Conservation (phyloP, 495 filamentous ascomycete genomes). For the Penicillium chermesinum region DNA sequence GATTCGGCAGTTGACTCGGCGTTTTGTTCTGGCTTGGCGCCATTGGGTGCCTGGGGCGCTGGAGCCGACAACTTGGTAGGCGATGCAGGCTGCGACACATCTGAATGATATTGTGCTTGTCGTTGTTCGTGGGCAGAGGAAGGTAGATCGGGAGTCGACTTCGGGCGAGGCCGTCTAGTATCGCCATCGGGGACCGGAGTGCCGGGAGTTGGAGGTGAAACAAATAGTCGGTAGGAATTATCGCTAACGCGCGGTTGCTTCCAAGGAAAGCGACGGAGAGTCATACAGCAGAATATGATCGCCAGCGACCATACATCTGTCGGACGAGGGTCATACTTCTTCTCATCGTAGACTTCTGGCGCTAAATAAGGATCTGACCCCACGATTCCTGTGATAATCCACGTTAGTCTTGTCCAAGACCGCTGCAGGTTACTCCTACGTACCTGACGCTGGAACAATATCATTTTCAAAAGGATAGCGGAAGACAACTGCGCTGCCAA, state of each 20-base stretch:
- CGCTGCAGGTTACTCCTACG: conserved; percentile 25
- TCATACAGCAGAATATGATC: conserved; percentile 99
- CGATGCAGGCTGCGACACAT: conserved; percentile 9
- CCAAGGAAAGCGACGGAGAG: conserved; percentile 91
- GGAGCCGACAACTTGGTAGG: conserved; percentile 9
- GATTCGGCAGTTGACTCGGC: conserved; percentile 7
- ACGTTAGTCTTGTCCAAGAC: neutral
- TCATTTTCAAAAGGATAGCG: conserved; percentile 95
- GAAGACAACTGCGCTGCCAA: conserved; percentile 95
- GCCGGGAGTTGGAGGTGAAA: conserved; percentile 60
- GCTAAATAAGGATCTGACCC: conserved; percentile 97
- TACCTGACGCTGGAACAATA: conserved; percentile 81
- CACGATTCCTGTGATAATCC: conserved; percentile 63
- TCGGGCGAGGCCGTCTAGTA: conserved; percentile 32
- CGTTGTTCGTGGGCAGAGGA: conserved; percentile 26
- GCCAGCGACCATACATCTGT: conserved; percentile 97
- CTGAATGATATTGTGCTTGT: conserved; percentile 9
- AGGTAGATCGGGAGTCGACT: conserved; percentile 35
- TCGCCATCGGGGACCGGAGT: conserved; percentile 45
- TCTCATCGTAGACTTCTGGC: conserved; percentile 91
- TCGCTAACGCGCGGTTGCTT: conserved; percentile 89
- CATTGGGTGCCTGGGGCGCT: conserved; percentile 1
- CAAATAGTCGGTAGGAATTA: conserved; percentile 91
- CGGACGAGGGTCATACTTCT: conserved; percentile 90
- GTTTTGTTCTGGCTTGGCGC: conserved; percentile 7